phyloP scores from a whole-genome alignment of 1,284 basidiomycete genomes.

The Schizophyllum amplum region DNA sequence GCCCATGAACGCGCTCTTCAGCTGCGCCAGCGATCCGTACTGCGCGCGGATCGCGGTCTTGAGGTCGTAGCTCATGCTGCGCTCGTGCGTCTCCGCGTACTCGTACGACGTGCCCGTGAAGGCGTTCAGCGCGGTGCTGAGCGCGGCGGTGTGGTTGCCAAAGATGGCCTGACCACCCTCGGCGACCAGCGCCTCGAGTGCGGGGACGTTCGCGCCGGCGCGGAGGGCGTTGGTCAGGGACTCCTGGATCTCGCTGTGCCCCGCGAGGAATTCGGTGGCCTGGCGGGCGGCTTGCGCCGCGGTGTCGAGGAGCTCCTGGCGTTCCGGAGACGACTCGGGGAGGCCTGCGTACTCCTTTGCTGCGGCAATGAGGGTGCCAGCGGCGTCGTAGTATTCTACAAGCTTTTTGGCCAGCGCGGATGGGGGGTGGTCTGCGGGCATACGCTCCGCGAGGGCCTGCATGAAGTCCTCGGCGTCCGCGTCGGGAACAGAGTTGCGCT shows the following conservation, averaged over 20 bases:
- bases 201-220: neutral
- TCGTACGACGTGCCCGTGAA: neutral
- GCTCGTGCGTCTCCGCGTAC: conserved; percentile 30
- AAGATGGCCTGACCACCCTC: neutral
- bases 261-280: neutral
- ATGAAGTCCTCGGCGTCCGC: neutral
- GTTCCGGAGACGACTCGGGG: neutral
- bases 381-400: neutral
- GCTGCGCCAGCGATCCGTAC: conserved; percentile 58
- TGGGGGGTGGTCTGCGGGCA: neutral
- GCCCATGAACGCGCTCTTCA: conserved; percentile 74
- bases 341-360: neutral
- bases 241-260: neutral
- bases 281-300: neutral
- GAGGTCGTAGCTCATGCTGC: conserved; percentile 31
- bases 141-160: neutral
- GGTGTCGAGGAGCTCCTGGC: neutral
- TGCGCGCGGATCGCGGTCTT: conserved; percentile 34
- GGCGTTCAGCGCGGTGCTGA: neutral
- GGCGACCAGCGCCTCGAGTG: neutral
- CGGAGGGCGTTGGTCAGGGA: neutral
- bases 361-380: neutral
- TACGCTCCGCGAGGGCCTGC: neutral
- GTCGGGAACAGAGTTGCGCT: neutral
- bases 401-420: neutral